phyloP scores from a whole-genome alignment of 1,284 basidiomycete species.

The Pseudozyma sp. region DNA sequence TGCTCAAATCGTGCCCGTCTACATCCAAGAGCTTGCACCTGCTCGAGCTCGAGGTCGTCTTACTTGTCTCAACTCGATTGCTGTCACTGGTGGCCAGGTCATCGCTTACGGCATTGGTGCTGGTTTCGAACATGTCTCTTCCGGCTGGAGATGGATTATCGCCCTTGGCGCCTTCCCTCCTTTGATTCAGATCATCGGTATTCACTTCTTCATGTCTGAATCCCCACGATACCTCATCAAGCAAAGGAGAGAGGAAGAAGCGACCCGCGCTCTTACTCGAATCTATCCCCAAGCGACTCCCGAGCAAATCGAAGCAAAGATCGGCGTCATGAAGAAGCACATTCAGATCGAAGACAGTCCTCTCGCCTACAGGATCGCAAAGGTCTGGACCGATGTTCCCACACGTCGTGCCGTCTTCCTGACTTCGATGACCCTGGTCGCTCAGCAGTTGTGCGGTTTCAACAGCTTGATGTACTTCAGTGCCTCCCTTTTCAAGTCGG shows the following conservation, averaged over 20 bases:
- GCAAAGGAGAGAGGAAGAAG: constrained; percentile 58
- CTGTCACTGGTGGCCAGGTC: constrained; percentile 70
- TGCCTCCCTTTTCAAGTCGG: constrained; percentile 66
- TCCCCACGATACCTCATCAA: constrained; percentile 69
- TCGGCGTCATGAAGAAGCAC: constrained; percentile 67
- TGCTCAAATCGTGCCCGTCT: constrained; percentile 68
- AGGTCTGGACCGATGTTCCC: constrained; percentile 45
- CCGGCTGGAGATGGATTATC: constrained; percentile 70
- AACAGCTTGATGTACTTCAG: constrained; percentile 70
- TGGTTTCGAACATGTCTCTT: constrained; percentile 47
- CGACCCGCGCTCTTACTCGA: constrained; percentile 57
- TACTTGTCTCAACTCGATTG: constrained; percentile 69
- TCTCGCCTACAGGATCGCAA: constrained; percentile 14
- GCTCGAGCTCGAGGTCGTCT: constrained; percentile 69
- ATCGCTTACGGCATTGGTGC: constrained; percentile 67
- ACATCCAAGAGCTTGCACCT: constrained; percentile 70
- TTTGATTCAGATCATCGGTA: constrained; percentile 62
- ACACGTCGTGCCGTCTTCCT: constrained; percentile 46
- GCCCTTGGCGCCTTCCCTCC: constrained; percentile 69
- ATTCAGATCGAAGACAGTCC: constrained; percentile 54
- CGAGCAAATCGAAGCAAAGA: constrained; percentile 68
- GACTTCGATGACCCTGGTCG: constrained; percentile 40
- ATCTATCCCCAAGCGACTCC: constrained; percentile 63
- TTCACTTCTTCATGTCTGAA: constrained; percentile 69
- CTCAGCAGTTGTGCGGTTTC: constrained; percentile 69